A percentile compares a stretch with the other conserved stretches of the same genome.
Evolutionary conservation across 164 flowering plant species (phyloP).

Genomic region (Dillenia turbinata): DNA sequence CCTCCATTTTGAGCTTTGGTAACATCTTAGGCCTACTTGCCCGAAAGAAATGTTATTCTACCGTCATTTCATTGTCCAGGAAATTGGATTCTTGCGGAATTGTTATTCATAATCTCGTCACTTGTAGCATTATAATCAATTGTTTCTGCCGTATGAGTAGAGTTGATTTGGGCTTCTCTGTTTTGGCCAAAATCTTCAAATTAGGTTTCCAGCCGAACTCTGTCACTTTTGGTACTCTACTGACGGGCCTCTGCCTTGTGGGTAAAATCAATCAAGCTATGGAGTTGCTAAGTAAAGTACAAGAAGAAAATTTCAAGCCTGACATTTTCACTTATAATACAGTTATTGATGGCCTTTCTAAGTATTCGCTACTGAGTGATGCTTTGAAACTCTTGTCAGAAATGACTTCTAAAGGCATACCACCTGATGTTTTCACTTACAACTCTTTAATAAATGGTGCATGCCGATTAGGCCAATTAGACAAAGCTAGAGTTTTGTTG

Average conservation of each 20-base stretch:
- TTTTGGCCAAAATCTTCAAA: constrained; percentile 14
- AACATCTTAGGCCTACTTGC: too few relatives aligned
- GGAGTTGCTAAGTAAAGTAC: background rate
- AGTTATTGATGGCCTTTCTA: too few relatives aligned
- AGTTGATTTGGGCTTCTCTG: constrained; percentile 9
- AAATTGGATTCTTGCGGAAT: background rate
- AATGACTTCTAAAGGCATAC: constrained; percentile 1
- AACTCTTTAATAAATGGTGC: constrained; percentile 17
- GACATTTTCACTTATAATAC: too few relatives aligned
- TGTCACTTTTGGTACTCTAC: constrained; percentile 10
- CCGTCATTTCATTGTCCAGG: background rate
- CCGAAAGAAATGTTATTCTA: background rate
- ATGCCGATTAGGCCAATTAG: constrained; percentile 3
- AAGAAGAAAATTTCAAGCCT: too few relatives aligned
- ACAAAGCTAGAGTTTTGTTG: constrained; percentile 1
- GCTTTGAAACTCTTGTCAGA: too few relatives aligned
- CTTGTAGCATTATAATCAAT: constrained; percentile 11
- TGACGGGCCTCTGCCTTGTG: constrained; percentile 14
- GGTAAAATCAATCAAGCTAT: constrained; percentile 3
- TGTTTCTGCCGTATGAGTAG: constrained; percentile 9
- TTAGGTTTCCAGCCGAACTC: constrained; percentile 8
- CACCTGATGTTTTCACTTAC: constrained; percentile 3
- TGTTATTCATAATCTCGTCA: background rate
- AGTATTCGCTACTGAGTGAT: too few relatives aligned
- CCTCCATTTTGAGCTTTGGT: too few relatives aligned